phyloP scores from a whole-genome alignment of 495 filamentous ascomycete genomes.

The Viridothelium virens region DNA sequence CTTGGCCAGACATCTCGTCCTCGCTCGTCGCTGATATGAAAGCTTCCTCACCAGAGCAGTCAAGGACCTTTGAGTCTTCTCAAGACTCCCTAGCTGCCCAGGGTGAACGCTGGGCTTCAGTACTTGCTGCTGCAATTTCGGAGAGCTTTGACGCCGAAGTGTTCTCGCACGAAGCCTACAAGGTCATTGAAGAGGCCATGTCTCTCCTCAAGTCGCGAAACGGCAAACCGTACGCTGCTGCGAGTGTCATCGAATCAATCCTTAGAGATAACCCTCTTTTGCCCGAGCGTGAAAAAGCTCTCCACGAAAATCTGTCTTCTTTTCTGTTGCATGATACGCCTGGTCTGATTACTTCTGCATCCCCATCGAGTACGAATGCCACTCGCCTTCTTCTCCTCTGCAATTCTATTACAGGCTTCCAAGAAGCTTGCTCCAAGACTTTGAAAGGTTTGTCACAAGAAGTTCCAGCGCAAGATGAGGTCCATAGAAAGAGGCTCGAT shows the following conservation, averaged over 20 bases:
- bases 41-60: conserved; percentile 67
- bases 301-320: conserved; percentile 32
- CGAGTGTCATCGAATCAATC: conserved; percentile 47
- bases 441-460: not conserved
- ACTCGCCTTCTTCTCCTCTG: conserved; percentile 22
- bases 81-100: conserved; percentile 56
- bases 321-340: conserved; percentile 46
- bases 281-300: conserved; percentile 10
- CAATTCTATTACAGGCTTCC: conserved; percentile 17
- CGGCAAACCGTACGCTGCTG: conserved; percentile 77
- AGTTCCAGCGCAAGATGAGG: not conserved
- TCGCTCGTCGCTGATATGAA: conserved; percentile 54
- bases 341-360: conserved; percentile 39
- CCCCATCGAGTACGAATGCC: conserved; percentile 44
- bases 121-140: conserved; percentile 31
- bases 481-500: not conserved
- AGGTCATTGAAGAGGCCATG: conserved; percentile 45
- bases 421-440: conserved; percentile 23
- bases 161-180: not conserved
- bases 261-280: not conserved
- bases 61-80: conserved; percentile 62
- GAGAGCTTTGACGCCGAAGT: not conserved
- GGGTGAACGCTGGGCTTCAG: conserved; percentile 53
- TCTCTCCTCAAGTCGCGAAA: conserved; percentile 50
- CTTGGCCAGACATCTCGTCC: conserved; percentile 51